Evolutionary conservation across 2,329 filamentous ascomycete genomes (phyloP), one percentile per base, ranked within the genome.

Genomic region (Dactylellina parvicollis): DNA sequence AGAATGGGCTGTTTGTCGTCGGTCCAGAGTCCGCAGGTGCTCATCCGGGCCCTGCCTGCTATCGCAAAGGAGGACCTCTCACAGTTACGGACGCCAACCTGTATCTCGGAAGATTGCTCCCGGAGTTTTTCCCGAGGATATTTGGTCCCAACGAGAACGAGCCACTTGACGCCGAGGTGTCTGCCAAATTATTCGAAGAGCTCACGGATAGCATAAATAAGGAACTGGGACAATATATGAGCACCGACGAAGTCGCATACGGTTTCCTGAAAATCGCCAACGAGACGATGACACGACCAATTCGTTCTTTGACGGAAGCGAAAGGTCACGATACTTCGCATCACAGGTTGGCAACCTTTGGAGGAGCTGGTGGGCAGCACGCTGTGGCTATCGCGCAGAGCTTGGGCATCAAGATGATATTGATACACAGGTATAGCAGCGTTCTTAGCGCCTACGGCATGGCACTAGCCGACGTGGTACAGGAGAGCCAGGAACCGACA

Each of bases 81-180:
- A 95, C 93, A 0, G 92, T 97, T n/a, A 97, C 93, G 0, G 93
- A 97, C 79, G 93, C 93, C 1, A 96, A 96, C 77, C 81, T 96
- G 4, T 92, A 92, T 77, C 86, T 96, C 0, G 92, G 93, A 0
- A 86, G 93, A 38, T 83, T 98, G 2, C 82, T 96, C 1, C 93
- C 93, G 0, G 91, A 96, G 74, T 96, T 95, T 83, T 97, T 97
- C 78, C 93, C 93, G 0, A 94, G 93, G 80, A 97, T 98, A 70
- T 97, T 98, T 77, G 94, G 94, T 47, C 90, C 92, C 80, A 90
- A 93, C 46, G 93, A 97, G 79, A 85, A 96, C 66, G 87, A 95
- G 79, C 89, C 89, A 0, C 82, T 97, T 0, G 92, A 96, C 79
- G 83, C 86, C 0, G 86, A 90, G 65, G 90, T 91, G 0, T 96